Base-by-base conservation (phyloP, 139 green algal genomes). In the Coelastrella sp. region DNA sequence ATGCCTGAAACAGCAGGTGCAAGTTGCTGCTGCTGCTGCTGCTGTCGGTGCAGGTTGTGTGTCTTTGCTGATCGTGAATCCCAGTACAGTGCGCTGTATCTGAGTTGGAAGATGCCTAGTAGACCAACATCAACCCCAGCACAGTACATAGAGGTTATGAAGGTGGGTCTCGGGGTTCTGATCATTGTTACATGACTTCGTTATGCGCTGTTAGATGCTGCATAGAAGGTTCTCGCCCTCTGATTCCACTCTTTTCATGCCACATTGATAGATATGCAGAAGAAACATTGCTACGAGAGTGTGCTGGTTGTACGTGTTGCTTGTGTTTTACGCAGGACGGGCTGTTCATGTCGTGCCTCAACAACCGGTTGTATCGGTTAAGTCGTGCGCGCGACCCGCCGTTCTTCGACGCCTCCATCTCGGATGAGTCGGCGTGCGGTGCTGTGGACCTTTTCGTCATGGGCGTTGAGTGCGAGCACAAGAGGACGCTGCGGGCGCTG, bases 361-460 rank as follows among this genome's bases (percentile, higher is more conserved):
- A 96, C 84, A 88, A 91, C 21, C 89, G 95, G 48, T 87, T 98
- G 64, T 97, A 94, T 84, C 93, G 93, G 81, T 75, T 98, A 4
- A 91, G 79, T 73, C 82, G 95, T 2, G 79, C 84, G 67, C 41
- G 19, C 2, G 73, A 93, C 25, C 93, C 94, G 25, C 94, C 95
- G 21, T 96, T 97, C 78, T 95, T 93, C 63, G 79, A 38, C 13
- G 92, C 89, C 7, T 37, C 75, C 37, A 85, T 89, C 25, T 30
- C 27, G 17, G 83, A 92, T 2, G 92, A 95, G 83, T 71, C 83
- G 9, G 76, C 92, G 13, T 90, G 84, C 25, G 48, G 78, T 30
- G 91, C 85, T 41, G 83, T 93, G 8, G 68, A 92, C 69, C 83
- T 74, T 57, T 57, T 76, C n/a, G 78, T 90, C 73, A 48, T 94